These are phyloP conservation scores for Acanthamoeba rhysodes DNA, from an alignment of 208 protist species.

Conservation along the genomic window DNA sequence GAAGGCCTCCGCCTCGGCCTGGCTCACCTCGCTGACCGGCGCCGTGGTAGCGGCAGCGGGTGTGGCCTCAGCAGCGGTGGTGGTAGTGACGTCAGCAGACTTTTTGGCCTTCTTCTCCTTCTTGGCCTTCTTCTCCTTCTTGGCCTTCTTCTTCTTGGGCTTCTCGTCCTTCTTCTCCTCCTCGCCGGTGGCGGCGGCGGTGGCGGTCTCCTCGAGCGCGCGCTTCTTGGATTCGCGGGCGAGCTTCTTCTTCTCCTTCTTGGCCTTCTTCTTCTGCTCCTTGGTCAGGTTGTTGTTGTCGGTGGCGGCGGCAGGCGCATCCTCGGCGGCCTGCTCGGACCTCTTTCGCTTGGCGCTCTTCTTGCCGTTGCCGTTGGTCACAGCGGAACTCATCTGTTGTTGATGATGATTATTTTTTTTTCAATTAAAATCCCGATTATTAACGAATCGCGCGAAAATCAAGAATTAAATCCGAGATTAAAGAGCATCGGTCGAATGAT, in stretches of 20 bases:
- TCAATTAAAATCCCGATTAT: background rate
- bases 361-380: background rate
- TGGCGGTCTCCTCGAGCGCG: background rate
- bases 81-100: background rate
- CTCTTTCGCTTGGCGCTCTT: constrained; percentile 2
- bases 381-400: background rate
- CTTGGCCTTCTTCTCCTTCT: constrained; percentile 48
- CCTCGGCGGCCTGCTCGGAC: background rate
- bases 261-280: background rate
- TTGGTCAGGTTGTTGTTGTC: background rate
- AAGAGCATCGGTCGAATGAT: no score
- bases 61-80: background rate
- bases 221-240: background rate
- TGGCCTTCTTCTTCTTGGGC: constrained; percentile 52
- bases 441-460: no score
- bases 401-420: no score
- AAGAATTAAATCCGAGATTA: no score
- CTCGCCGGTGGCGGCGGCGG: background rate
- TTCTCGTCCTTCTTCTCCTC: background rate
- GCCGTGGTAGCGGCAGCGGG: background rate
- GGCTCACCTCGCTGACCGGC: background rate
- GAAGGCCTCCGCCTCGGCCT: constrained; percentile 8
- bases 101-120: background rate
- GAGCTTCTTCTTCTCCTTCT: constrained; percentile 49
- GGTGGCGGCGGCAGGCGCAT: background rate